Percentiles rank a stretch among this genome's conserved stretches.
phyloP scores from a whole-genome alignment of 371 early-diverging fungal species.

The Mortierella sp. region DNA sequence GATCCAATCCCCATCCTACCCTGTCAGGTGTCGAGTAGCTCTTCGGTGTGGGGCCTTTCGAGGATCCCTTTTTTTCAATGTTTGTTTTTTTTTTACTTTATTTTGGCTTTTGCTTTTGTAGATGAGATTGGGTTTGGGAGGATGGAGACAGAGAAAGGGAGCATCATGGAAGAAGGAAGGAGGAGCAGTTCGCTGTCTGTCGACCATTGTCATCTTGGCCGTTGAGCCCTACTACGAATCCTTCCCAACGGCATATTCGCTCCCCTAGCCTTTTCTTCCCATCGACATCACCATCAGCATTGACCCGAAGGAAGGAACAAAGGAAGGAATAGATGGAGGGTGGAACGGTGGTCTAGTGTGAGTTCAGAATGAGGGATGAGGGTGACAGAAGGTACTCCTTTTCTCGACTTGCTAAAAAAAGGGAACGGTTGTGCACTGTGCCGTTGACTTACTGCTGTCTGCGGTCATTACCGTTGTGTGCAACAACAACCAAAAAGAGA shows the following conservation, averaged over 20 bases:
- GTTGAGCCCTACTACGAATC: neutral
- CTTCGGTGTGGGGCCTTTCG: neutral
- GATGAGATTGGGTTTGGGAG: constrained; percentile 2
- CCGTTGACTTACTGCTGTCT: neutral
- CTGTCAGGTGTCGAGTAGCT: neutral
- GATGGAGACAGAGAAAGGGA: neutral
- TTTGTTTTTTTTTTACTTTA: neutral
- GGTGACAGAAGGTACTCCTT: constrained; percentile 4
- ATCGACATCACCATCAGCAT: constrained; percentile 5
- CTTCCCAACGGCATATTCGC: neutral
- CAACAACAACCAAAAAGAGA: neutral
- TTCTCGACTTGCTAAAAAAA: neutral
- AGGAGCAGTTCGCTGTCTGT: neutral
- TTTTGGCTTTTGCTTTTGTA: neutral
- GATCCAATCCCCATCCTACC: neutral
- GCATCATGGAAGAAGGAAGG: neutral
- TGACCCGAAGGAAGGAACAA: neutral
- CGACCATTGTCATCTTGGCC: neutral
- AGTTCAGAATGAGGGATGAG: neutral
- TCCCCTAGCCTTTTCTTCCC: constrained; percentile 15
- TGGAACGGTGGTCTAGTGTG: neutral
- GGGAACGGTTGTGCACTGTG: neutral
- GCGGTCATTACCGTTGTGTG: constrained; percentile 8
- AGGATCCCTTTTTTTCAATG: neutral
- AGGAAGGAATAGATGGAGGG: neutral